phyloP scores from a whole-genome alignment of 495 filamentous ascomycete genomes.

The Aspergillus indologenus region DNA sequence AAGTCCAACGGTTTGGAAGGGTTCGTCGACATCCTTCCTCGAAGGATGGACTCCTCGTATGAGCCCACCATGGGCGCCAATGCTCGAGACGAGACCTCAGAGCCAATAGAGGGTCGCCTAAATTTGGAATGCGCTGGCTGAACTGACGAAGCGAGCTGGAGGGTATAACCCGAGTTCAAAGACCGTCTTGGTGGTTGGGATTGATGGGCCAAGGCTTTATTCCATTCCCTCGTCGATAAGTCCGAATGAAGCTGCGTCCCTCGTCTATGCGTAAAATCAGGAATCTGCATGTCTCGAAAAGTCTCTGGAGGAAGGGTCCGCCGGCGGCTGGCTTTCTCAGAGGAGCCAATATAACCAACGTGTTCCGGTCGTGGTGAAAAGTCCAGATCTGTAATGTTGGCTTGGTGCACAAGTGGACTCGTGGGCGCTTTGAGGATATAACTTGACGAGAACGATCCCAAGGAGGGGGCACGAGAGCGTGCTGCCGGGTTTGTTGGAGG shows the following conservation, averaged over 20 bases:
- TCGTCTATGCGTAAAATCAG: slow-evolving; percentile 24
- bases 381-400: slow-evolving; percentile 81
- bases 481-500: slow-evolving; percentile 18
- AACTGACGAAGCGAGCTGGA: slow-evolving; percentile 55
- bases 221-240: slow-evolving; percentile 35
- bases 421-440: slow-evolving; percentile 87
- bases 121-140: slow-evolving; percentile 57
- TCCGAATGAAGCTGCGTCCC: slow-evolving; percentile 18
- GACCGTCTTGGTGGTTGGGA: slow-evolving; percentile 72
- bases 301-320: slow-evolving; percentile 61
- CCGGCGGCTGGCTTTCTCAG: slow-evolving; percentile 50
- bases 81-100: slow-evolving; percentile 72
- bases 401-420: slow-evolving; percentile 86
- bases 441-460: slow-evolving; percentile 75
- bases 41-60: slow-evolving; percentile 93
- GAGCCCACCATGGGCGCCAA: slow-evolving; percentile 96
- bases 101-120: slow-evolving; percentile 68
- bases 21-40: slow-evolving; percentile 94
- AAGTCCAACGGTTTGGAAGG: slow-evolving; percentile 94
- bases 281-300: slow-evolving; percentile 42
- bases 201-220: slow-evolving; percentile 60
- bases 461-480: slow-evolving; percentile 55
- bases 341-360: slow-evolving; percentile 30
- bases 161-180: slow-evolving; percentile 58
- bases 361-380: slow-evolving; percentile 46